Base-by-base conservation (phyloP, 1,139 yeast genomes). In the Yamadazyma blattariae region DNA sequence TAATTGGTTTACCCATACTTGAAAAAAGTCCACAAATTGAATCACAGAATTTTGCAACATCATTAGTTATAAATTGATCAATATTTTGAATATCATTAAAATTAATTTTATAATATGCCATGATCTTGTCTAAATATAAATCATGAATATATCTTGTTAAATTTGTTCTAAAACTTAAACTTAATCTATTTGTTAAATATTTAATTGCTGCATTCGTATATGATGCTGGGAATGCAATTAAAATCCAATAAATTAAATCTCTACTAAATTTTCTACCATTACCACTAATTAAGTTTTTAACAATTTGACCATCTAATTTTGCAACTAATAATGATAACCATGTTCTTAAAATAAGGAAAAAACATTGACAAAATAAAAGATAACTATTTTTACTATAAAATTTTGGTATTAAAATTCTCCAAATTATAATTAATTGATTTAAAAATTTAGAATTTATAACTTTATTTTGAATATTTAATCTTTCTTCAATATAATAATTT, bases 131-230 rank as follows among this genome's bases (percentile, higher is more conserved):
- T 62, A 90, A 70, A 55, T 90, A 90, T 59, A 90, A 73, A 54
- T 90, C 97, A 60, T 90, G 97, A 45, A 89, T 77, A 57, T 90
- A 90, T 46, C 97, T 76, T 22, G 85, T 81, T 50, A 90, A 68
- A 47, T 84, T 82, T 1, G 95, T 83, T 64, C 97, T 77, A 64
- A 90, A 90, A 50, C 86, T 87, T 43, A 88, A 71, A 12, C 96
- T 79, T 40, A 90, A 66, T 49, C 88, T 74, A 50, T 82, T 76
- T 39, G 90, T 88, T 50, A 90, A 64, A 53, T 78, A 87, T 53
- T 84, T 86, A 54, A 90, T 90, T 41, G 94, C 90, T 32, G 96
- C 85, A 59, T 90, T 90, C 16, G 96, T 86, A 56, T 88, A 90
- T 2, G 95, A 82, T 1, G 97, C 96, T 1, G 97, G 97, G 46